Base-by-base conservation (phyloP, 2,329 filamentous ascomycete genomes). In the Diaporthe sp. region DNA sequence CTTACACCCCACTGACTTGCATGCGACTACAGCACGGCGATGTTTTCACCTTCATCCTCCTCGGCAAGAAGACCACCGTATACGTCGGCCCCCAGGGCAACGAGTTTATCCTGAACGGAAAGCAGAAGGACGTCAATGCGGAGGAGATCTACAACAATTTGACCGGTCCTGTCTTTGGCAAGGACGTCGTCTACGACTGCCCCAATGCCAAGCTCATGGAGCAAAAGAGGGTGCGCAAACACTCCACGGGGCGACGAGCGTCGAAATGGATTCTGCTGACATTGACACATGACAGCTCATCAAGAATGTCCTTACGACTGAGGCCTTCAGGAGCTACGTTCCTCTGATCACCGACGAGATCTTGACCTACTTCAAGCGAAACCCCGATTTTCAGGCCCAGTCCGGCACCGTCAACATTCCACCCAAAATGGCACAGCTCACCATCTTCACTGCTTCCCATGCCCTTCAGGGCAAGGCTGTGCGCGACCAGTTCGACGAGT, bases 171-270 rank as follows among this genome's bases (percentile, higher is more conserved):
- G 88, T 90, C 7, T 97, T 97, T 82, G 94, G 94, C 76, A 91
- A 90, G 82, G 92, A 94, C 84, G 93, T 97, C 58, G 92, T 96
- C 67, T 96, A 96, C 84, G 94, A 96, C 84, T 96, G 94, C 83
- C 94, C 94, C 57, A 96, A 96, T 83, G 87, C 93, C 62, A 95
- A 95, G 84, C 88, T 96, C 77, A 96, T 96, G 94, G 94, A 97
- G 85, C 94, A 97, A 86, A 96, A 96, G 88, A 95, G 94, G 89
- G 92, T 93, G 34, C 28, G 75, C 55, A 8, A 46, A 31, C 10
- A 31, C 34, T 15, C 25, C 25, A 7, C 3, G 19, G 19, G 17
- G 6, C 6, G 1, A 6, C 7, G 22, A 12, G 55, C 10, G 34
- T 65, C 44, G 79, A 74, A 62, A 7, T 3, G 82, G 78, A 51